Evolutionary conservation across 495 filamentous ascomycete species (phyloP).

Genomic region (Aspergillus nidulans): DNA sequence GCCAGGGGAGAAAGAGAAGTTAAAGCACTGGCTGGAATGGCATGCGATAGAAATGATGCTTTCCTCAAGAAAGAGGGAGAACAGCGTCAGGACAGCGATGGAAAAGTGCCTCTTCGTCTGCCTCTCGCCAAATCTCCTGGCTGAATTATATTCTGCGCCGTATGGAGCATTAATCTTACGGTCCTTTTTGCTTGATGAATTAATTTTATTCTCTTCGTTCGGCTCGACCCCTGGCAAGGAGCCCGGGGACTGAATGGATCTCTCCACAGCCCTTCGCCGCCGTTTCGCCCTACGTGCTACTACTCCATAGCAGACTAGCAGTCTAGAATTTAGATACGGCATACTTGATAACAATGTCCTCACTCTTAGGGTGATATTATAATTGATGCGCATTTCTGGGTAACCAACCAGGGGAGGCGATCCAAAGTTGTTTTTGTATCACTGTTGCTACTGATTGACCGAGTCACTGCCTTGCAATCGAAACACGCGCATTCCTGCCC

Average conservation of each 20-base stretch:
- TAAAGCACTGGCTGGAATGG: conserved; percentile 9
- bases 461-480: neutral
- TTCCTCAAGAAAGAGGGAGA: conserved; percentile 10
- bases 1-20: conserved; percentile 4
- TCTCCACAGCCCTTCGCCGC: neutral
- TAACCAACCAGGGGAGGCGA: neutral
- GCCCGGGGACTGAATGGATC: neutral
- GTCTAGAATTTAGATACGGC: neutral
- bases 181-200: conserved; percentile 7
- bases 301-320: too few species aligned
- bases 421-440: neutral
- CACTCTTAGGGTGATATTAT: neutral
- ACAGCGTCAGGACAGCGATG: conserved; percentile 4
- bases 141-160: neutral
- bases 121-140: neutral
- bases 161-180: conserved; percentile 6
- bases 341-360: neutral
- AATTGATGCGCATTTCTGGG: neutral
- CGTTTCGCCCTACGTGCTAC: neutral
- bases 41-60: conserved; percentile 14
- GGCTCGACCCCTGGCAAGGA: conserved; percentile 3
- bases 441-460: neutral
- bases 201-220: neutral
- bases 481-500: conserved; percentile 9
- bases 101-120: conserved; percentile 1